A percentile compares a stretch with the other conserved stretches of the same genome.
phyloP scores from a whole-genome alignment of 2,329 filamentous ascomycete genomes.

The Alternaria panax region DNA sequence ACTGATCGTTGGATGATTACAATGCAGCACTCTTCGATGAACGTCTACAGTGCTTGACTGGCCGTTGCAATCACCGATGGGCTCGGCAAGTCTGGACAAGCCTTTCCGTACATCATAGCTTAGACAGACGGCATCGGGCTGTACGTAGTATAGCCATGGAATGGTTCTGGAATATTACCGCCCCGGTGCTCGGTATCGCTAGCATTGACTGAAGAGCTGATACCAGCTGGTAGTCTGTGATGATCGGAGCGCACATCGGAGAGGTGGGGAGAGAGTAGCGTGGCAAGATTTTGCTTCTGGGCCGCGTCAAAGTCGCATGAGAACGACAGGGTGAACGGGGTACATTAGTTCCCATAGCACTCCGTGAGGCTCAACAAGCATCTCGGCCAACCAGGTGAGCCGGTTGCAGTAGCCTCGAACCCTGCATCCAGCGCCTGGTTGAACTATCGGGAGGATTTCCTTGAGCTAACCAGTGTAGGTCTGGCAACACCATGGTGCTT shows the following conservation, averaged over 20 bases:
- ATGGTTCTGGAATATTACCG: constrained; percentile 26
- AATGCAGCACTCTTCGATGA: background rate
- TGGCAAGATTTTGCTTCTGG: constrained; percentile 35
- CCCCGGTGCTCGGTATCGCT: constrained; percentile 6
- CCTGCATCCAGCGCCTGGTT: constrained; percentile 21
- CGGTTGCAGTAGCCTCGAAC: constrained; percentile 10
- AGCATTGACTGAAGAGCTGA: constrained; percentile 7
- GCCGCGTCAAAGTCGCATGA: constrained; percentile 21
- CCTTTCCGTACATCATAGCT: constrained; percentile 1
- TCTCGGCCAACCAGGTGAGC: constrained; percentile 21
- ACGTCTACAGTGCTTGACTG: background rate
- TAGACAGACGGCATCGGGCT: background rate
- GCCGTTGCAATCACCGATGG: constrained; percentile 1
- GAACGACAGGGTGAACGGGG: constrained; percentile 28
- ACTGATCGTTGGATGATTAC: background rate
- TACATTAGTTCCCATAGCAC: constrained; percentile 33
- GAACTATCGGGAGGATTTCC: constrained; percentile 36
- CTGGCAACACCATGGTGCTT: background rate
- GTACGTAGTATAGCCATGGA: constrained; percentile 13
- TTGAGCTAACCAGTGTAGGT: constrained; percentile 5
- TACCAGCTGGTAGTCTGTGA: constrained; percentile 16
- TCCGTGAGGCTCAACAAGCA: constrained; percentile 40
- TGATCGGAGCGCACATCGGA: constrained; percentile 13
- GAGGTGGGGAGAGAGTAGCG: constrained; percentile 15
- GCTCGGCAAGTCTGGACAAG: constrained; percentile 1